A percentile compares a stretch with the other conserved stretches of the same genome.
phyloP scores from a whole-genome alignment of 2,329 filamentous ascomycete genomes.

The Penicillium verrucosum region DNA sequence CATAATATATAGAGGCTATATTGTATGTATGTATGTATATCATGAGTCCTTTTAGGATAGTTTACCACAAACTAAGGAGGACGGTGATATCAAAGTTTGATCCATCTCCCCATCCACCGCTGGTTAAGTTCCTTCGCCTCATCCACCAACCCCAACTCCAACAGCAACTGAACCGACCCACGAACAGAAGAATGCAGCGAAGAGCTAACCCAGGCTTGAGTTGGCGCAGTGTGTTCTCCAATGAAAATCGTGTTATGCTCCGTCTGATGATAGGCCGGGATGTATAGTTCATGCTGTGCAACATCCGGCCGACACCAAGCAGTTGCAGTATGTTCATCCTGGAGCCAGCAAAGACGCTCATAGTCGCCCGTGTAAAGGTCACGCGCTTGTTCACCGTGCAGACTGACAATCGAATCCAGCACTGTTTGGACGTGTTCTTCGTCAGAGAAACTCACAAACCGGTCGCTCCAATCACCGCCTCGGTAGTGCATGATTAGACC shows the following conservation, averaged over 20 bases:
- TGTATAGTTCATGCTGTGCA: slow-evolving; percentile 35
- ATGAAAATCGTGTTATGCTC: slow-evolving; percentile 37
- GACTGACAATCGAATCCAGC: slow-evolving; percentile 27
- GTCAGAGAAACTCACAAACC: slow-evolving; percentile 30
- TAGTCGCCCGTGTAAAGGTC: slow-evolving; percentile 34
- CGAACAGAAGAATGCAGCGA: slow-evolving; percentile 30
- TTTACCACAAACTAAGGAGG: background rate
- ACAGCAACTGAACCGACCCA: slow-evolving; percentile 31
- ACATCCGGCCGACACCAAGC: slow-evolving; percentile 32
- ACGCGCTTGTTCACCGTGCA: slow-evolving; percentile 28
- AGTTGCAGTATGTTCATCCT: slow-evolving; percentile 30
- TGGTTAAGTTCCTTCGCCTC: slow-evolving; percentile 63
- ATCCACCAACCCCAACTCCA: slow-evolving; percentile 62
- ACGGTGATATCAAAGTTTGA: slow-evolving; percentile 28
- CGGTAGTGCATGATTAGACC: slow-evolving; percentile 34
- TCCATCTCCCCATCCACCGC: slow-evolving; percentile 68
- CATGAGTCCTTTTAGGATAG: background rate
- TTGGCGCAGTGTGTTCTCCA: slow-evolving; percentile 37
- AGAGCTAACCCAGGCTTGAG: slow-evolving; percentile 35
- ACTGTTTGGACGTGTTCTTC: slow-evolving; percentile 29
- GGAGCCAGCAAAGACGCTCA: slow-evolving; percentile 34
- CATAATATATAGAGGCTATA: no score
- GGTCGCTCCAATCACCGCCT: slow-evolving; percentile 31
- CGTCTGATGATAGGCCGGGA: slow-evolving; percentile 33
- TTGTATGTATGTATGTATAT: background rate